Evolutionary conservation across 768 basidiomycete species (phyloP), one percentile per base, ranked within the genome.

Genomic region (Tephrocybe sp.): DNA sequence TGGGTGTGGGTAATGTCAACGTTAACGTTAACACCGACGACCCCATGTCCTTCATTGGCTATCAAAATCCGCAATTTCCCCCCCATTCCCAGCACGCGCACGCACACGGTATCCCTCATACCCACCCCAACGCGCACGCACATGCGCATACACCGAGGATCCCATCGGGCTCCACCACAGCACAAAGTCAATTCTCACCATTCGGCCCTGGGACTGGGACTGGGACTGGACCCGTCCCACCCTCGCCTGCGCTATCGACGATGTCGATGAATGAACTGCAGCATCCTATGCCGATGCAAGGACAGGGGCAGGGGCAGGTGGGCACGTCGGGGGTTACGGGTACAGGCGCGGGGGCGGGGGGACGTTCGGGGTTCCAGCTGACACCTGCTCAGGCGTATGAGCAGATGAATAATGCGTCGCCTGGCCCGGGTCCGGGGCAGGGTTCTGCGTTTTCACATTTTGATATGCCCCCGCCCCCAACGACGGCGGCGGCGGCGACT

Each of bases 301-400:
- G 83, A 80, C 48, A 69, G 78, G 49, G 56, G 70, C 72, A n/a
- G 30, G 16, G 42, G 23, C 23, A 13, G 7, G 14, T 1, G 40
- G 20, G 16, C 16, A 71, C 75, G 51, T 56, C 69, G 14, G 59
- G 65, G 16, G 63, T 65, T 39, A 61, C 73, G 40, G 65, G 68
- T 33, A 65, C 69, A 30, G 70, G 62, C 47, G 73, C 67, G 31
- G 70, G 71, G 33, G 65, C 78, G 14, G 59, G 73, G 9, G 71
- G 64, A 44, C 78, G 78, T 22, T 26, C 68, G 5, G 60, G 65
- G 7, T 82, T 83, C 58, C 75, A 75, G 23, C 62, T 75, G 11
- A 86, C 85, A 0, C 84, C 86, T 2, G 82, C 83, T 2, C 85
- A 89, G 60, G 78, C 81, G 49, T 75, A 78, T 53, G 79, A 79